phyloP scores from a whole-genome alignment of 1,284 basidiomycete species.

The Mycosarcoma mackinlayi region DNA sequence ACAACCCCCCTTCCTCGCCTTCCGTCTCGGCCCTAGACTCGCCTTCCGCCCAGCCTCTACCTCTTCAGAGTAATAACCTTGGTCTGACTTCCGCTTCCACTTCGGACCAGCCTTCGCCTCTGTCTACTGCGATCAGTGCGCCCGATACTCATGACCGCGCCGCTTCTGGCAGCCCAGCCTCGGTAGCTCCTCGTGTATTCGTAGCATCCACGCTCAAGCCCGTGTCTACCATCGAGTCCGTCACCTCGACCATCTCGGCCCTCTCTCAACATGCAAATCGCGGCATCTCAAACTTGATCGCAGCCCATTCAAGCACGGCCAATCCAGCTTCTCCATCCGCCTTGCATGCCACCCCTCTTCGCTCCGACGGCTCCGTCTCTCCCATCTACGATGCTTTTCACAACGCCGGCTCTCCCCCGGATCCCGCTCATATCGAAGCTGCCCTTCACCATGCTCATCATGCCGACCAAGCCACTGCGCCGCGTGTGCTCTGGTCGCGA shows the following conservation, averaged over 20 bases:
- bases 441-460: conserved; percentile 9
- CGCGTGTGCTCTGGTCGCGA: conserved; percentile 36
- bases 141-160: background rate
- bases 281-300: conserved; percentile 32
- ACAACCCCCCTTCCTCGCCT: background rate
- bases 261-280: conserved; percentile 44
- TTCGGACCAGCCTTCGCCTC: background rate
- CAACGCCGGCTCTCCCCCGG: conserved; percentile 25
- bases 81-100: background rate
- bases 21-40: background rate
- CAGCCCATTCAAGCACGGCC: conserved; percentile 14
- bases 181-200: conserved; percentile 20
- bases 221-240: conserved; percentile 32
- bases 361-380: conserved; percentile 39
- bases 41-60: background rate
- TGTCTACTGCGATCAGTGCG: background rate
- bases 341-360: conserved; percentile 14
- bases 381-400: conserved; percentile 50
- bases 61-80: background rate
- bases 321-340: conserved; percentile 17
- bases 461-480: background rate
- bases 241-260: conserved; percentile 42
- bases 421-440: conserved; percentile 21
- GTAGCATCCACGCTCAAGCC: conserved; percentile 33
- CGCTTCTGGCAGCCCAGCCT: conserved; percentile 1